A percentile compares a stretch with the other conserved stretches of the same genome.
Conservation (phyloP, 2,329 filamentous ascomycete species). For the Penicillium expansum region DNA sequence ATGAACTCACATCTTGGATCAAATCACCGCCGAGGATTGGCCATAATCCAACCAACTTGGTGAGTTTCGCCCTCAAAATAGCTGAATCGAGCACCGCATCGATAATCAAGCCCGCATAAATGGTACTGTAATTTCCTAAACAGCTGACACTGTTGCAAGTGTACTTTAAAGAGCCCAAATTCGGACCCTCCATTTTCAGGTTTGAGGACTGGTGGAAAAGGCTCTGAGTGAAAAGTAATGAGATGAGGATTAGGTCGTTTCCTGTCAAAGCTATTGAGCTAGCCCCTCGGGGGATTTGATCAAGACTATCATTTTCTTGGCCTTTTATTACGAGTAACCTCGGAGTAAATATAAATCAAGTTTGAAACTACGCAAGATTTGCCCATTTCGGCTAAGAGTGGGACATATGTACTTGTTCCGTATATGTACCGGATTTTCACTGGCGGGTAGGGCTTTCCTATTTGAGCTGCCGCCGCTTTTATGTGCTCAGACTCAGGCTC, state of each 20-base stretch:
- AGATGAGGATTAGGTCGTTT: not conserved
- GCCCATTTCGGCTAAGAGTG: not conserved
- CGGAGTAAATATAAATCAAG: not conserved
- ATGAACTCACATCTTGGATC: not conserved
- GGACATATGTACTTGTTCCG: no score
- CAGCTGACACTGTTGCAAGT: not conserved
- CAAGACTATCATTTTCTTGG: not conserved
- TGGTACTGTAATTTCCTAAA: not conserved
- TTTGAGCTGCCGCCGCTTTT: no score
- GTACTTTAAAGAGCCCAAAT: conserved; percentile 6
- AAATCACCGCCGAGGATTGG: not conserved
- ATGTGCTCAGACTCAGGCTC: no score
- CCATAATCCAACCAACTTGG: not conserved
- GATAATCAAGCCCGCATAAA: not conserved
- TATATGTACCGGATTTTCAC: no score
- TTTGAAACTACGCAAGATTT: not conserved
- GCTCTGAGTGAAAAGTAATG: not conserved
- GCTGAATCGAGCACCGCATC: not conserved
- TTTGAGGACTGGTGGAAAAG: not conserved
- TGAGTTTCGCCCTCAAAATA: not conserved
- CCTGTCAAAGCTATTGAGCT: no score
- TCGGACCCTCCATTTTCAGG: conserved; percentile 22
- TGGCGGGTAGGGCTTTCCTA: no score
- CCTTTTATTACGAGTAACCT: not conserved
- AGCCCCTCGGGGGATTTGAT: no score